Conservation (phyloP, 441 rosid species). For the Bruguiera hainesii region DNA sequence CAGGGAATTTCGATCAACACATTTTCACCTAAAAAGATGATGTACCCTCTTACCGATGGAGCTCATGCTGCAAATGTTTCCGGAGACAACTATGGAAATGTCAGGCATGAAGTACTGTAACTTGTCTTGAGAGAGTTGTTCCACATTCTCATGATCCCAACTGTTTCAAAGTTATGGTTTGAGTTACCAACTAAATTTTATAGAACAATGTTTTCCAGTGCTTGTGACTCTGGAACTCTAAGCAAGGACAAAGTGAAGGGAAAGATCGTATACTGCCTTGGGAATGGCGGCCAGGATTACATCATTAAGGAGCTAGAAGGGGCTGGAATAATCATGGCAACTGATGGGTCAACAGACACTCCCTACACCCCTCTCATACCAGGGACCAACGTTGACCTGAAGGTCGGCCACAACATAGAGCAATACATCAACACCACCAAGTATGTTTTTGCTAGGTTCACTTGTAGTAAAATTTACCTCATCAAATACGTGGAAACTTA, state of each 20-base stretch:
- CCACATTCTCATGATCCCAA: not conserved
- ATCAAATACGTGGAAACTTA: not conserved
- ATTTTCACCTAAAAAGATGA: conserved; percentile 41
- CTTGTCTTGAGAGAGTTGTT: no score
- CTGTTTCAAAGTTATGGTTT: not conserved
- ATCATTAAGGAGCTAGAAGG: conserved; percentile 45
- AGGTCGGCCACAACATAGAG: conserved; percentile 48
- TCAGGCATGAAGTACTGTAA: conserved; percentile 33
- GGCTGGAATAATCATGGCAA: conserved; percentile 45
- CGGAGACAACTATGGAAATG: conserved; percentile 33
- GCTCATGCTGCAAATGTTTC: conserved; percentile 44
- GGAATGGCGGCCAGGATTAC: conserved; percentile 39
- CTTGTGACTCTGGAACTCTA: conserved; percentile 58
- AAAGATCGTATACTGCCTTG: conserved; percentile 63
- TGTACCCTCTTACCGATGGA: conserved; percentile 68
- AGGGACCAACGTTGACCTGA: conserved; percentile 32
- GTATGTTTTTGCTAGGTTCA: conserved; percentile 24
- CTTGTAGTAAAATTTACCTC: not conserved
- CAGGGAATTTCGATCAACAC: conserved; percentile 67
- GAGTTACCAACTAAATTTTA: not conserved
- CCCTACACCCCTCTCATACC: conserved; percentile 39
- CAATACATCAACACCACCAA: conserved; percentile 63
- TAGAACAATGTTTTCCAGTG: conserved; percentile 25
- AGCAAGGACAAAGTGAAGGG: conserved; percentile 53
- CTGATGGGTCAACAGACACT: conserved; percentile 25